Evolutionary conservation across 2,329 filamentous ascomycete genomes (phyloP), one percentile per base, ranked within the genome.

Genomic region (Penicillium sclerotigenum): DNA sequence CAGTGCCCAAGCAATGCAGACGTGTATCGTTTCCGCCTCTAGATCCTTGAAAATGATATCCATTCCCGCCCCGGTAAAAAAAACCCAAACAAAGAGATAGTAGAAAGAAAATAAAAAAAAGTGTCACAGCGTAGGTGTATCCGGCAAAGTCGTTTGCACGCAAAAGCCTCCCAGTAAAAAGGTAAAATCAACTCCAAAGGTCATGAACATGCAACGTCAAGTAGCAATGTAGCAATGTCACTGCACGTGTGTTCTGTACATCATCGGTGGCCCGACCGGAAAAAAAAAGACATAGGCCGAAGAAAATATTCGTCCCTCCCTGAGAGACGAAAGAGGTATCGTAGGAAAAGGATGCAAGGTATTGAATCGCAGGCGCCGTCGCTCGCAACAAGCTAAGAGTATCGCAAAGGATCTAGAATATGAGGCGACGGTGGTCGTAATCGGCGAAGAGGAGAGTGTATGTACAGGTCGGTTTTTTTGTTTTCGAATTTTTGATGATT

Each of bases 21-120:
- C 72, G 71, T 75, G 69, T 74, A 73, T 75, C 73, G 71, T 75
- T 74, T 72, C 73, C 73, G 71, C 71, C 72, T 73, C 73, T 75
- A 75, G 66, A 72, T 70, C 68, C 70, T 67, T 68, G 58, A 65
- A 68, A 68, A 70, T 68, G 50, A 67, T 64, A 68, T 65, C 70
- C 69, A 64, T 68, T 68, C 70, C 69, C 63, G 64, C 71, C 70
- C 55, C 47, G 55, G 52, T 52, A 64, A 59, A 46, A 68, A 62
- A 63, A 63, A 59, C 57, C 65, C 47, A 64, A 65, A 65, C 56
- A 59, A 53, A 59, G 63, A 71, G 58, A 62, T 60, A 65, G 43
- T 63, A 52, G 55, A 61, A 57, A 62, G 59, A 53, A 60, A 61
- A 61, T 52, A 18, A 61, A 62, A 53, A 26, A 45, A 33, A 26